phyloP scores from a whole-genome alignment of 2,329 filamentous ascomycete species.

The Penicillium sp. region DNA sequence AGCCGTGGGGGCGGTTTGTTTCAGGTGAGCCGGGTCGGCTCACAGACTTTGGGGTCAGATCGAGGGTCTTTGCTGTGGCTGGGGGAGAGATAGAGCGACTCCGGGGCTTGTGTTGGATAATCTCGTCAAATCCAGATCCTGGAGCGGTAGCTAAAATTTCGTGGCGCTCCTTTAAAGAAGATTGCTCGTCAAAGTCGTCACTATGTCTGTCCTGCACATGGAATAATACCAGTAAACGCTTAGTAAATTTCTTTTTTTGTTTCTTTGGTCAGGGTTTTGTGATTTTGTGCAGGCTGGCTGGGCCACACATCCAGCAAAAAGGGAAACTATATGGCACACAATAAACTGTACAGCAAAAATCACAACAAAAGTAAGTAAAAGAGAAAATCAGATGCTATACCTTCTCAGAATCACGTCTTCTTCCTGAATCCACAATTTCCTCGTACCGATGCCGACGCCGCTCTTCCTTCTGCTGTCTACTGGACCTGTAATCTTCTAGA shows the following conservation, averaged over 20 bases:
- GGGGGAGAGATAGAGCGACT: slow-evolving; percentile 40
- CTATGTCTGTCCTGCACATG: slow-evolving; percentile 39
- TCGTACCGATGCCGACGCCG: slow-evolving; percentile 39
- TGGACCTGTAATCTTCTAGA: slow-evolving; percentile 35
- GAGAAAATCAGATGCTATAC: slow-evolving; percentile 39
- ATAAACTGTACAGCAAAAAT: slow-evolving; percentile 30
- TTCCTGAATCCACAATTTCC: slow-evolving; percentile 37
- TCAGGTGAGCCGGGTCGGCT: slow-evolving; percentile 38
- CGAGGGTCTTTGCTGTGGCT: slow-evolving; percentile 28
- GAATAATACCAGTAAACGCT: slow-evolving; percentile 28
- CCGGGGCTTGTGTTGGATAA: slow-evolving; percentile 28
- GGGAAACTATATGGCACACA: slow-evolving; percentile 31
- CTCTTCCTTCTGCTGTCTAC: slow-evolving; percentile 38
- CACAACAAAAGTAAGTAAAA: slow-evolving; percentile 26
- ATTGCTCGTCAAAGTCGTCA: slow-evolving; percentile 44
- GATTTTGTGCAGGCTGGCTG: slow-evolving; percentile 18
- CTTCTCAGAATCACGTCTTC: slow-evolving; percentile 36
- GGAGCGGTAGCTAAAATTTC: slow-evolving; percentile 50
- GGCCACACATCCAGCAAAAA: slow-evolving; percentile 18
- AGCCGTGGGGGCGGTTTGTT: slow-evolving; percentile 10
- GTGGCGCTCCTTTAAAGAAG: slow-evolving; percentile 66
- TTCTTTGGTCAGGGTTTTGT: slow-evolving; percentile 12
- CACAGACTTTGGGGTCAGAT: slow-evolving; percentile 31
- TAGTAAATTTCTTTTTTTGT: slow-evolving; percentile 33
- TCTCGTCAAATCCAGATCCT: slow-evolving; percentile 20